Evolutionary conservation across 2,329 filamentous ascomycete genomes (phyloP).

Genomic region (Calycina herbarum): DNA sequence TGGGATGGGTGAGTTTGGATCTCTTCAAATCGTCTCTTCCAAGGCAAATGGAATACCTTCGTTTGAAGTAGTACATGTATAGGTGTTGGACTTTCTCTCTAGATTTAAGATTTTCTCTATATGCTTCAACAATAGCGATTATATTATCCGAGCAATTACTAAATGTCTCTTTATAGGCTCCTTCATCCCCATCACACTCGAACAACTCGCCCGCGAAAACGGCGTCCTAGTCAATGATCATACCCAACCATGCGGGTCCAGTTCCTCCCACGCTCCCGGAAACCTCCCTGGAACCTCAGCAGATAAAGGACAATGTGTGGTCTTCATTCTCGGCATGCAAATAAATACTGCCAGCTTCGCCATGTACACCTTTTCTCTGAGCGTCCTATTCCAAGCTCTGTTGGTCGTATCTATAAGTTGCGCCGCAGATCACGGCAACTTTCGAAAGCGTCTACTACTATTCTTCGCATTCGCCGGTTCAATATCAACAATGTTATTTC

Average conservation of each 20-base stretch:
- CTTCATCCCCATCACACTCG: conserved; percentile 93
- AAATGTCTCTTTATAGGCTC: conserved; percentile 57
- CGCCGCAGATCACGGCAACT: conserved; percentile 89
- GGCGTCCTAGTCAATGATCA: conserved; percentile 82
- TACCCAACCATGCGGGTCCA: conserved; percentile 62
- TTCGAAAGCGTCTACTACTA: conserved; percentile 84
- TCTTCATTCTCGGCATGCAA: conserved; percentile 77
- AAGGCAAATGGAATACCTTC: neutral
- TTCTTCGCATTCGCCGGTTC: conserved; percentile 83
- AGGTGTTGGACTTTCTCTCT: neutral
- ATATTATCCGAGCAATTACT: conserved; percentile 12
- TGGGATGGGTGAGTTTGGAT: conserved; percentile 64
- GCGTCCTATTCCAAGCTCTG: conserved; percentile 83
- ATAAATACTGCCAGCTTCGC: conserved; percentile 97
- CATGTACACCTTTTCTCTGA: conserved; percentile 97
- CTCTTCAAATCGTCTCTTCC: neutral
- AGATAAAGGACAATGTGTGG: conserved; percentile 70
- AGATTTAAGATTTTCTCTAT: too few species aligned
- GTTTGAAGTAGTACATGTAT: neutral
- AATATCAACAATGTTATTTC: conserved; percentile 82
- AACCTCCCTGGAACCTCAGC: conserved; percentile 30
- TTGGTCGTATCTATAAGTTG: conserved; percentile 96
- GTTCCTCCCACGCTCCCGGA: conserved; percentile 28
- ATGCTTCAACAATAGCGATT: neutral
- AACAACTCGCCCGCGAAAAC: conserved; percentile 89